Conservation (phyloP, 306 rosid species). For the Quercus berberidifolia region DNA sequence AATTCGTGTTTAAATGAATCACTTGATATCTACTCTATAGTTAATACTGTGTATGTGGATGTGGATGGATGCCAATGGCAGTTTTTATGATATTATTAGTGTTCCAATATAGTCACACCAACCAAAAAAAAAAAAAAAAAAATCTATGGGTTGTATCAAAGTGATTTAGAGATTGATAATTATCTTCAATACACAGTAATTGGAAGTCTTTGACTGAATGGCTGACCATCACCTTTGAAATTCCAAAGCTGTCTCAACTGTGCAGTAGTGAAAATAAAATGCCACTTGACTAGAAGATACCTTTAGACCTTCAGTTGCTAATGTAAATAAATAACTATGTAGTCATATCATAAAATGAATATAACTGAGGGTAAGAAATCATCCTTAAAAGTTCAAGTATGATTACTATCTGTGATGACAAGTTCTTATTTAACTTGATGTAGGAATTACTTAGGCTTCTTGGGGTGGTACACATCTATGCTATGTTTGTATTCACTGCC, state of each 20-base stretch:
- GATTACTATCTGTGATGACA: no score
- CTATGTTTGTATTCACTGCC: no score
- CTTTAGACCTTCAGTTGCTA: no score
- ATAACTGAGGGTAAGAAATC: no score
- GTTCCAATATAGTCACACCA: not conserved
- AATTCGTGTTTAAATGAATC: conserved; percentile 32
- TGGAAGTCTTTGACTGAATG: not conserved
- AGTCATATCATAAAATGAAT: no score
- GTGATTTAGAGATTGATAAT: not conserved
- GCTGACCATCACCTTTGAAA: not conserved
- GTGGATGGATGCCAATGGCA: not conserved
- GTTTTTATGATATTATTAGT: not conserved
- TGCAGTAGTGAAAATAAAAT: no score
- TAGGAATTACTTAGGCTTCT: no score
- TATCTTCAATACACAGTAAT: not conserved
- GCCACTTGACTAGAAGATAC: no score
- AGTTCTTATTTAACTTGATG: no score
- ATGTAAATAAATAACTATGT: no score
- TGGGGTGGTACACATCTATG: no score
- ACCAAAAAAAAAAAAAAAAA: not conserved
- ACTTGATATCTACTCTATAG: not conserved
- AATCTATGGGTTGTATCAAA: not conserved
- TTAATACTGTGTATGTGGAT: not conserved
- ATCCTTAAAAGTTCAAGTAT: no score
- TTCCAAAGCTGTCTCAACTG: not conserved